Conservation (phyloP, 768 basidiomycete genomes). For the Collybia mongolica region DNA sequence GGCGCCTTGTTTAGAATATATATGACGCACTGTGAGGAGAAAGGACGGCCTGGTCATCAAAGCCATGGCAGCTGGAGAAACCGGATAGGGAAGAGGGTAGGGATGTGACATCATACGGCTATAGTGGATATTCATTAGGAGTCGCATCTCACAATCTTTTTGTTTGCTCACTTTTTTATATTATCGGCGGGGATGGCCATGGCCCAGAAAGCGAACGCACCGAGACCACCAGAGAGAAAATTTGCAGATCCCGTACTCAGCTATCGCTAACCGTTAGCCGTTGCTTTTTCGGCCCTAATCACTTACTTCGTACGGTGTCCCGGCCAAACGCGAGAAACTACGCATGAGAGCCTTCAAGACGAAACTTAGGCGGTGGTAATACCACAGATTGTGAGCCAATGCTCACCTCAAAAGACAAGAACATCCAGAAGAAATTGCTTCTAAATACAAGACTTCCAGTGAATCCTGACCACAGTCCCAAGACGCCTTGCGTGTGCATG, state of each 20-base stretch:
- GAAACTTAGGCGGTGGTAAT: too few species aligned
- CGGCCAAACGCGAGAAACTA: slow-evolving; percentile 49
- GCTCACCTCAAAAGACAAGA: slow-evolving; percentile 62
- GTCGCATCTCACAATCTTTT: slow-evolving; percentile 3
- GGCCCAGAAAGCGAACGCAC: slow-evolving; percentile 63
- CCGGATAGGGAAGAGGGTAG: slow-evolving; percentile 41
- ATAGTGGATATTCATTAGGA: slow-evolving; percentile 10
- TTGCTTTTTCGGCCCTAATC: neutral
- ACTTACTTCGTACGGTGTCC: slow-evolving; percentile 59
- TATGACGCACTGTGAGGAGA: slow-evolving; percentile 45
- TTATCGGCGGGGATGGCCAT: slow-evolving; percentile 78
- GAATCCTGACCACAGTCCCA: slow-evolving; percentile 76
- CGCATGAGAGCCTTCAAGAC: slow-evolving; percentile 55
- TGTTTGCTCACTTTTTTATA: slow-evolving; percentile 66
- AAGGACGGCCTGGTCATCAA: slow-evolving; percentile 44
- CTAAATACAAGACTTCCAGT: slow-evolving; percentile 71
- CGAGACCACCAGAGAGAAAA: slow-evolving; percentile 65
- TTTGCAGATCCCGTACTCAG: slow-evolving; percentile 60
- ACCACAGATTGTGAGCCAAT: too few species aligned
- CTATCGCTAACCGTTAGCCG: slow-evolving; percentile 26
- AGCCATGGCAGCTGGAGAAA: slow-evolving; percentile 19
- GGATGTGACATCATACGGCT: slow-evolving; percentile 70
- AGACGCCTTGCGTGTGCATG: slow-evolving; percentile 55
- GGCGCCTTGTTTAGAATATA: slow-evolving; percentile 51
- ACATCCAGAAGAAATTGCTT: slow-evolving; percentile 80